Conservation (phyloP, 345 rosid genomes). For the Pistacia vera region DNA sequence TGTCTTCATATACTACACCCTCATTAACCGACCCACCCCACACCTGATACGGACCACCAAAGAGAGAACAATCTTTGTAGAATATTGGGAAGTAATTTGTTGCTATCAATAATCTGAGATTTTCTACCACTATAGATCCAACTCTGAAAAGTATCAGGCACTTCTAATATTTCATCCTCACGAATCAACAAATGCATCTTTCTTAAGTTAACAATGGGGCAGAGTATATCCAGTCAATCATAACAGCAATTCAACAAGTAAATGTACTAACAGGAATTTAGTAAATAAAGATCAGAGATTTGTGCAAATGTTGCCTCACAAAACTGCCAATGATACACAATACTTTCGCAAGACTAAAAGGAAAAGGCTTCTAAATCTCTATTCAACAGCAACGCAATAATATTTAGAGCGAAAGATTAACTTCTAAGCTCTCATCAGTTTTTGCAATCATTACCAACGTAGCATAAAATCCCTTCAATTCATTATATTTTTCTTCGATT, state of each 20-base stretch:
- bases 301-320: too few species aligned
- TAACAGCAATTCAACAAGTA: neutral
- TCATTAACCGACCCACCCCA: too few species aligned
- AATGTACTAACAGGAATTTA: neutral
- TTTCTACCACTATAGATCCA: neutral
- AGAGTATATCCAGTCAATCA: neutral
- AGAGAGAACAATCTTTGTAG: too few species aligned
- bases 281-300: too few species aligned
- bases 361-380: neutral
- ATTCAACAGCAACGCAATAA: neutral
- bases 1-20: too few species aligned
- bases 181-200: neutral
- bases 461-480: slow-evolving; percentile 3
- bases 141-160: neutral
- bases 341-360: neutral
- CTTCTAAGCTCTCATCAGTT: neutral
- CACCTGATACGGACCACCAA: too few species aligned
- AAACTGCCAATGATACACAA: neutral
- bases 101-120: neutral
- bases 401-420: neutral
- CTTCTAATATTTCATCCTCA: neutral
- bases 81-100: neutral
- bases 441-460: neutral
- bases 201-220: neutral
- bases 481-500: neutral